Evolutionary conservation across 1,284 basidiomycete genomes (phyloP), one percentile per base, ranked within the genome.

Genomic region (Ustilago loliicola): DNA sequence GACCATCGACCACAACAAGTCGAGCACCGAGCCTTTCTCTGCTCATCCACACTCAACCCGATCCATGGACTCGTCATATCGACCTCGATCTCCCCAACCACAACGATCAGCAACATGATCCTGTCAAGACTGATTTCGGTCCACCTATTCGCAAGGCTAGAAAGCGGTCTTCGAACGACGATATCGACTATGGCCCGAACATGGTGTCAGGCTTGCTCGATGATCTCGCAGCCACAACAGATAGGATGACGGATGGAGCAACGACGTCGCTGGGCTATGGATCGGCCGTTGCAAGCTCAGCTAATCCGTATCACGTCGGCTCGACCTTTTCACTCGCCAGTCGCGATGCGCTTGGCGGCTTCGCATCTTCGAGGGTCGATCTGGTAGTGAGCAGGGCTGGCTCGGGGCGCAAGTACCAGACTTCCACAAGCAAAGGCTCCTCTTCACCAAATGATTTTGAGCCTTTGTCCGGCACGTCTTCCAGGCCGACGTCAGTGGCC

Each of bases 41-140:
- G 2, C 68, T 71, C 32, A 71, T 71, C 27, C 68, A 71, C 36
- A 61, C 68, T 13, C 68, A 65, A 21, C 63, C 68, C 2, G 62
- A 66, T 13, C 52, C 68, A 0, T 71, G 67, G 67, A 70, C 61
- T 1, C 56, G 67, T 7, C 32, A 54, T 11, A 64, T 64, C 50
- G 13, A 69, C 8, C 55, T 69, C 50, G 61, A 69, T 15, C 27
- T 54, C 7, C 66, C 55, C 25, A 1, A 30, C 13, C 40, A 42
- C 1, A 19, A 48, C 21, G 19, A 34, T 19, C 19, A 19, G 21
- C 42, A 36, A 42, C 57, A 2, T 8, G n/a, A n/a, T 15, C 7
- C 27, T 15, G 13, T 4, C 57, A 21, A 29, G 15, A 27, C 48
- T 25, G 48, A 50, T 19, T 50, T 50, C 17, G 48, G 4, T 27